Base-by-base conservation (phyloP, 148 eudicot species). In the Cornus kousa region DNA sequence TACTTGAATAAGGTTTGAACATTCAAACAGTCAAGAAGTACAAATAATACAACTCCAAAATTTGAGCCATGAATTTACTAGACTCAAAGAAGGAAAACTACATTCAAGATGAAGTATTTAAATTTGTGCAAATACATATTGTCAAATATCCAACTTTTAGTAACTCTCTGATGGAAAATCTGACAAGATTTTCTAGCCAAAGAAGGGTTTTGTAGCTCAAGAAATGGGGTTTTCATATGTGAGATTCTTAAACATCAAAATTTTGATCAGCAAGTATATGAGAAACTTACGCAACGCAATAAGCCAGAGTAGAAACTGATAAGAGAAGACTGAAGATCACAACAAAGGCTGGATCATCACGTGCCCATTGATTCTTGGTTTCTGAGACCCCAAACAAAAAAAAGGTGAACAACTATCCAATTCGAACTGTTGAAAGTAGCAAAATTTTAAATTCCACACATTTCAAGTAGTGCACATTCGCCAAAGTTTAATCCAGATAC, bases 361-460 rank as follows among this genome's bases (percentile, higher is more conserved):
- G 98, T 82, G 99, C 99, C 99, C 99, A 97, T 82, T 97, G 99
- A 86, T 97, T 97, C 86, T 97, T 97, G 59, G 99, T 97, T 92
- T 97, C 99, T 97, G 97, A 83, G 70, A 35, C 59, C 64, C 43
- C 8, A 2, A 6, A 7, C 0, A 6, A 43, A 9, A 77, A 75
- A 80, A 20, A 19, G 28, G 78, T 67, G 32, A 55, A 28, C 43
- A 74, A 50, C 23, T 31, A 28, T 62, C 66, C 66, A 62, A n/a
- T 62, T 8, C 8, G 0, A 62, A n/a, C 17, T 62, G 19, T n/a
- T 62, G 4, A 4, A 62, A 62, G 66, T 6, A 19, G 66, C 66
- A 17, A 7, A 60, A 17, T 19, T 35, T 23, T 23, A 53, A 37
- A 75, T 65, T 16, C 43, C 43, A 59, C 59, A 65, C 32, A 48